These are phyloP conservation scores for Tricholoma saponaceum DNA, from an alignment of 768 basidiomycete species.

Conservation along the genomic window DNA sequence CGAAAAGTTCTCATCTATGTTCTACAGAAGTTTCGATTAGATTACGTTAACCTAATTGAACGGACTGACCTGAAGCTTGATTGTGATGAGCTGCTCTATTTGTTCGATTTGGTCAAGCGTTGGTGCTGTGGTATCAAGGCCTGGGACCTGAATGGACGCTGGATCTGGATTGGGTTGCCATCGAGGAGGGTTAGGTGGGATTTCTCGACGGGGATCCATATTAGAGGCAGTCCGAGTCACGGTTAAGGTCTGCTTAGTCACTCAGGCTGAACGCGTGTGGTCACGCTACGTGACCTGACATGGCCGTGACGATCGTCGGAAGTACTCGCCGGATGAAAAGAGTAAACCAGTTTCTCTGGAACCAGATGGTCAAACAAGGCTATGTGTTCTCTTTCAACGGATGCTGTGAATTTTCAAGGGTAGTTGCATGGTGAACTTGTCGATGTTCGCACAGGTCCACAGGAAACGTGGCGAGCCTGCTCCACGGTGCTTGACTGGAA, in stretches of 20 bases:
- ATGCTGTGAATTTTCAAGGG: no score
- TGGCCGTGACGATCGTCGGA: not conserved
- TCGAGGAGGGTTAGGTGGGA: slow-evolving; percentile 59
- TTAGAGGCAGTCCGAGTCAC: no score
- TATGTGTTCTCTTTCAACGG: no score
- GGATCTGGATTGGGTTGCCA: slow-evolving; percentile 69
- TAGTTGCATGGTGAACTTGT: no score
- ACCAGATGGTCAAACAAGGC: no score
- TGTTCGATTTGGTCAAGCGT: slow-evolving; percentile 86
- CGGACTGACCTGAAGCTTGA: slow-evolving; percentile 73
- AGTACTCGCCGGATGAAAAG: no score
- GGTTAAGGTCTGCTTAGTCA: slow-evolving; percentile 20
- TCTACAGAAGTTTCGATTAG: slow-evolving; percentile 35
- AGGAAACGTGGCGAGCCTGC: no score
- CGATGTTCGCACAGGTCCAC: no score
- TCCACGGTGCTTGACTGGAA: no score
- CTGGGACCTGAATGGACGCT: slow-evolving; percentile 60
- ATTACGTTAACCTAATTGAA: not conserved
- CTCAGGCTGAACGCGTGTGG: slow-evolving; percentile 9
- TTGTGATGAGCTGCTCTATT: slow-evolving; percentile 92
- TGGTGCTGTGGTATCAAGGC: slow-evolving; percentile 66
- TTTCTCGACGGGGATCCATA: slow-evolving; percentile 32
- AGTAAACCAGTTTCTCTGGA: no score
- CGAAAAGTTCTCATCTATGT: slow-evolving; percentile 92
- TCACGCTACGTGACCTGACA: slow-evolving; percentile 6